Base-by-base conservation (phyloP, 1,139 yeast species). In the Nakaseomyces glabratus region DNA sequence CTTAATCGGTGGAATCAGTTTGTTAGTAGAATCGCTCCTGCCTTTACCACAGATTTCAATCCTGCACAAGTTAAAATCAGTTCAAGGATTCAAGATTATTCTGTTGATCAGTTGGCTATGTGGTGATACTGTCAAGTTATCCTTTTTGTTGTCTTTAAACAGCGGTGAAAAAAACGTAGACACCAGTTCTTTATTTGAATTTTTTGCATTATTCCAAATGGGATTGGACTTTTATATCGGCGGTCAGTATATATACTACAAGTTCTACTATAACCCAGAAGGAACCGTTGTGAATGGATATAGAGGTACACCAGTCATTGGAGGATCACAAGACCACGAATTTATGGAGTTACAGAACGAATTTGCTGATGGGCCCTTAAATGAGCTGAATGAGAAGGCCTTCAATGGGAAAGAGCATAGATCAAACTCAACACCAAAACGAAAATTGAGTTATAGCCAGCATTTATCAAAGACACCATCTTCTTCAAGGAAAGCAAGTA, bases 21-120 rank as follows among this genome's bases (percentile, higher is more conserved):
- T 86, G 30, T 66, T 84, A 36, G 69, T 82, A 16, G 96, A 86
- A 52, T 76, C 90, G n/a, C 62, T 82, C 15, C 63, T 86, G 38
- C 96, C 96, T 3, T 62, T 86, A 34, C 96, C 96, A 0, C 96
- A 86, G 57, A 82, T 86, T 33, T 62, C 88, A 20, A 63, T 84
- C 39, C 69, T 84, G 37, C 70, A 76, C 51, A 66, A 88, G 39
- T 57, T 82, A 19, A 73, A 76, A 46, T 73, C 84, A 1, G 76
- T 81, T 5, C 79, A 79, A 45, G 90, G 90, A 42, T 85, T 86
- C 61, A 79, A 86, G 48, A 64, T 78, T 31, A 71, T 88, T 23
- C 62, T 86, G 34, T 57, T 86, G 32, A 61, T 84, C 20, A 79
- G 90, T 48, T 86, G 96, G 96, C 63, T 86, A 7, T 79, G 90